A percentile compares a stretch with the other conserved stretches of the same genome.
Conservation (phyloP, 768 basidiomycete genomes). For the Candolleomyces aberdarensis region DNA sequence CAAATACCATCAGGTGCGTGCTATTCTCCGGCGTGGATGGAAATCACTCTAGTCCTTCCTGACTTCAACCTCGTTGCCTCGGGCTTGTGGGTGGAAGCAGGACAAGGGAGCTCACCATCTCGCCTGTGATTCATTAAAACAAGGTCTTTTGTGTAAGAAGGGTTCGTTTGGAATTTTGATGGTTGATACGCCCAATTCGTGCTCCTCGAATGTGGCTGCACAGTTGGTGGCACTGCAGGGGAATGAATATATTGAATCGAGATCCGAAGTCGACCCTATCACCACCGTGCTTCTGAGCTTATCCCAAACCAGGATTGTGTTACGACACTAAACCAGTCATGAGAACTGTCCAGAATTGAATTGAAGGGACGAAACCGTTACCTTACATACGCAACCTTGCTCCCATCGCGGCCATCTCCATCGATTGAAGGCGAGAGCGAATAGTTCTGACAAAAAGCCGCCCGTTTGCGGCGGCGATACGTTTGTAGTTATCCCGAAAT, state of each 20-base stretch:
- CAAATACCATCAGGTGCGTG: not conserved
- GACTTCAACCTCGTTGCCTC: not conserved
- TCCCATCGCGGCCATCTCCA: conserved; percentile 1
- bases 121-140: not conserved
- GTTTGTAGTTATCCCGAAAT: conserved; percentile 1
- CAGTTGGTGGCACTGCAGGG: not conserved
- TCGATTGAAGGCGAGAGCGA: not conserved
- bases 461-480: not conserved
- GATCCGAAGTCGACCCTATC: conserved; percentile 7
- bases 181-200: not conserved
- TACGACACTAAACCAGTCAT: not conserved
- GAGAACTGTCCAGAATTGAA: not conserved
- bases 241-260: not conserved
- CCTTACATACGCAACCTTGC: not conserved
- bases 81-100: too few relatives aligned
- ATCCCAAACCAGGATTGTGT: not conserved
- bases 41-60: not conserved
- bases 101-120: not conserved
- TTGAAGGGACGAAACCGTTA: too few relatives aligned
- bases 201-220: not conserved
- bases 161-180: not conserved
- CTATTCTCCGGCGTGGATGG: too few relatives aligned
- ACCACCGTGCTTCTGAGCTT: not conserved
- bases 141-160: not conserved
- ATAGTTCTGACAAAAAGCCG: not conserved